phyloP scores from a whole-genome alignment of 306 rosid genomes.

The Canavalia gladiata region DNA sequence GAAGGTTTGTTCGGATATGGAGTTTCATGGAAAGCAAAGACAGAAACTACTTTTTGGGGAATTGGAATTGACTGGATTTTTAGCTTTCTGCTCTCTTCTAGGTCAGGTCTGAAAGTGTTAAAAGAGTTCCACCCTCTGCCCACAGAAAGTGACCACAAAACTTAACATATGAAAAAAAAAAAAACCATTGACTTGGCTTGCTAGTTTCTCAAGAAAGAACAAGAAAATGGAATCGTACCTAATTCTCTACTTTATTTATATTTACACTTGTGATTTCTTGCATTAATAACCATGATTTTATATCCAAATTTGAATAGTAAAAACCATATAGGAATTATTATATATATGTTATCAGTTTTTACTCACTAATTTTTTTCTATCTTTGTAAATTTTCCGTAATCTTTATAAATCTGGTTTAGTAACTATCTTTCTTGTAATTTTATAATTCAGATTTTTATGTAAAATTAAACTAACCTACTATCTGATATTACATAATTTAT shows the following conservation, averaged over 20 bases:
- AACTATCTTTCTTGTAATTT: no score
- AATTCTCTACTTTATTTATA: background rate
- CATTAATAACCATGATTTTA: no score
- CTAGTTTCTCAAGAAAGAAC: background rate
- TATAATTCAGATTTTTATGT: no score
- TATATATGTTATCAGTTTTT: no score
- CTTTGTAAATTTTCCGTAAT: no score
- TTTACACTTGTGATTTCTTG: background rate
- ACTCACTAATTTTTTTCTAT: no score
- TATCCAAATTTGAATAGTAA: no score
- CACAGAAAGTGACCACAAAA: slow-evolving; percentile 2
- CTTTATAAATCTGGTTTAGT: no score
- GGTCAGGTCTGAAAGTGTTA: background rate
- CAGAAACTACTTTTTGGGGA: background rate
- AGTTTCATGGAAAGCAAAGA: slow-evolving; percentile 7
- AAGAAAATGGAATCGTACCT: slow-evolving; percentile 11
- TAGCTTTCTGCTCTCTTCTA: background rate
- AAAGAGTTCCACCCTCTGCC: background rate
- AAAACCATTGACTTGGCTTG: slow-evolving; percentile 41
- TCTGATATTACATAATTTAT: no score
- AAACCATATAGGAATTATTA: no score
- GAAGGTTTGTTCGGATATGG: slow-evolving; percentile 4
- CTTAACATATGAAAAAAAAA: background rate
- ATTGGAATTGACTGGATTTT: background rate
- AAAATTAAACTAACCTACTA: no score